A percentile compares a stretch with the other conserved stretches of the same genome.
Evolutionary conservation across 2,329 filamentous ascomycete genomes (phyloP).

Genomic region (Colletotrichum truncatum): DNA sequence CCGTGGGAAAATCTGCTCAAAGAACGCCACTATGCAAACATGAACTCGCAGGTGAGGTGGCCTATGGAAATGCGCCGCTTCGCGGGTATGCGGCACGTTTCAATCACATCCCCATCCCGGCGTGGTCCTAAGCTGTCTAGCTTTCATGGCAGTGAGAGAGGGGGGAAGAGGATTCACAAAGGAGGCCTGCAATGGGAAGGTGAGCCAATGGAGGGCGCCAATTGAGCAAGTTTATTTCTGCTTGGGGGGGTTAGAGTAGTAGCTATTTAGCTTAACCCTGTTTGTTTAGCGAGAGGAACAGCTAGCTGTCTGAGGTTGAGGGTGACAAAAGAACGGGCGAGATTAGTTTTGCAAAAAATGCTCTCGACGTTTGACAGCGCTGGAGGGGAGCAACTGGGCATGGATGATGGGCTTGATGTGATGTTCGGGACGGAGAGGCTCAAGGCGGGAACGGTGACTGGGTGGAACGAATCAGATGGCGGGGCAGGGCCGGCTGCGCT

Average conservation of each 20-base stretch:
- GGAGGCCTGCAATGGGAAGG: slow-evolving; percentile 1
- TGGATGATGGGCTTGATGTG: background rate
- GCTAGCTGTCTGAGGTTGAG: background rate
- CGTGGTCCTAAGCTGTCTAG: no score
- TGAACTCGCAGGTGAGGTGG: background rate
- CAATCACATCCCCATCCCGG: background rate
- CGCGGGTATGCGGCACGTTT: background rate
- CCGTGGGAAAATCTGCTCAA: background rate
- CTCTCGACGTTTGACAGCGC: no score
- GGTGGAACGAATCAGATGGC: slow-evolving; percentile 25
- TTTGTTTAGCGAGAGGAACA: background rate
- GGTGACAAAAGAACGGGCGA: background rate
- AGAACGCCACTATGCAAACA: slow-evolving; percentile 7
- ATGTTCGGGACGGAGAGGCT: slow-evolving; percentile 3
- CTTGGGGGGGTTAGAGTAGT: background rate
- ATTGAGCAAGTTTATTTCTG: slow-evolving; percentile 36
- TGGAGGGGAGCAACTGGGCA: background rate
- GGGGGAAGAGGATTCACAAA: background rate
- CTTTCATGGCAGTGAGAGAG: background rate
- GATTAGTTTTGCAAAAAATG: no score
- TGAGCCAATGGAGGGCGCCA: slow-evolving; percentile 30
- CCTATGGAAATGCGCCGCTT: background rate
- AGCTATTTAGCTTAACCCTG: no score
- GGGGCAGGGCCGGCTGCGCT: slow-evolving; percentile 23
- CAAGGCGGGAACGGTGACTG: background rate